These are phyloP conservation scores for Infundibulicybe gibba DNA, from an alignment of 768 basidiomycete genomes.

Conservation along the genomic window DNA sequence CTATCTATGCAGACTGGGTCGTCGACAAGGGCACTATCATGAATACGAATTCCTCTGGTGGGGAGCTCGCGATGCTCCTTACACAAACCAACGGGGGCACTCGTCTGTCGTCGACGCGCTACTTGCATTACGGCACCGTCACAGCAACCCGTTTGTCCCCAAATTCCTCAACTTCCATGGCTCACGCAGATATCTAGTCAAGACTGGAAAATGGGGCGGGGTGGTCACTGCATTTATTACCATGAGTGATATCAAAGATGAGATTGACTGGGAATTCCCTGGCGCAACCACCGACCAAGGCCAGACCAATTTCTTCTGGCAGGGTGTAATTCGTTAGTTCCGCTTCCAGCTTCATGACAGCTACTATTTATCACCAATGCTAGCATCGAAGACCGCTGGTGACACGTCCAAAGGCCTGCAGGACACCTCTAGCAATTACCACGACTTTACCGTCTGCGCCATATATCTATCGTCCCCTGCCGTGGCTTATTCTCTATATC, in stretches of 20 bases:
- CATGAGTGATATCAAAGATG: conserved; percentile 82
- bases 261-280: conserved; percentile 87
- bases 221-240: conserved; percentile 85
- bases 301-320: conserved; percentile 84
- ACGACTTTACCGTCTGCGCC: conserved; percentile 66
- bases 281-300: conserved; percentile 57
- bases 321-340: conserved; percentile 60
- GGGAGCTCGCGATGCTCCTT: conserved; percentile 66
- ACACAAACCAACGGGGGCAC: conserved; percentile 74
- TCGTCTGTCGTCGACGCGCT: conserved; percentile 73
- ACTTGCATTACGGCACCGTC: conserved; percentile 78
- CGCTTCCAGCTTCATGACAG: background rate
- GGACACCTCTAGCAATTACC: conserved; percentile 70
- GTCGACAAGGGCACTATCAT: conserved; percentile 65
- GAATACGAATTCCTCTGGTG: conserved; percentile 56
- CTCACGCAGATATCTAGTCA: conserved; percentile 40
- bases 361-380: conserved; percentile 25
- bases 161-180: background rate
- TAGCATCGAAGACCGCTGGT: conserved; percentile 39
- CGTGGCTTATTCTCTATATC: background rate
- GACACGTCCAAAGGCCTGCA: conserved; percentile 39
- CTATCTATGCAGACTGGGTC: conserved; percentile 54
- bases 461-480: no score
- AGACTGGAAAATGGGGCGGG: conserved; percentile 76
- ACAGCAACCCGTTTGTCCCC: conserved; percentile 50